Evolutionary conservation across 2,329 filamentous ascomycete species (phyloP), one percentile per base, ranked within the genome.

Genomic region (Calonectria henricotiae): DNA sequence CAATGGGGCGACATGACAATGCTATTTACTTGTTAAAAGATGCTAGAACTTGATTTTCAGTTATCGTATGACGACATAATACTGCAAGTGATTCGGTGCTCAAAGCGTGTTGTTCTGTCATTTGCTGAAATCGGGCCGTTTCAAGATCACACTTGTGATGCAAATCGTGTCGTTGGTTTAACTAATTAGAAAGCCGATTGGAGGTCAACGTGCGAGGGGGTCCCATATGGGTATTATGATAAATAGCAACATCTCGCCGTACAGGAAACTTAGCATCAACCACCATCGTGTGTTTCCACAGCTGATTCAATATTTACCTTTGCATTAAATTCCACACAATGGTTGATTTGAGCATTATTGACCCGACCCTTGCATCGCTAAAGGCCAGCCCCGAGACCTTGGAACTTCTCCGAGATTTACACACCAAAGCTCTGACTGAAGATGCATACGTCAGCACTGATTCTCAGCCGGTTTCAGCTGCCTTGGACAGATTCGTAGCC

Each of bases 401-500:
- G 8, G 65, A 75, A 11, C 73, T 81, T 11, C 80, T 82, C 47
- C 76, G 73, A 2, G 73, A 78, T 13, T 71, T 82, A 2, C 80
- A 82, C 67, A 77, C 71, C 12, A 71, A 77, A 51, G 80, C 80
- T 9, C 74, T 82, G 17, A 72, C 74, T 1, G 80, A 82, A 20
- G 68, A 71, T 0, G 67, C 76, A 9, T 82, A 79, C 25, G 72
- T 79, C 32, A 82, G 80, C 66, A 79, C 76, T 17, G 61, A 63
- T 25, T 39, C 30, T 12, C 69, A 70, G 1, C 73, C 74, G 11
- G 46, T 58, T 3, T 72, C 69, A 3, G 73, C 74, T 9, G 74
- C 74, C 17, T 64, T 76, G 23, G 87, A 90, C 76, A 89, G 88
- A 75, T 90, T 91, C 76, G 86, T 91, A 63, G 88, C 88, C 0